These are phyloP conservation scores for Penicillium crustosum DNA, from an alignment of 2,329 filamentous ascomycete genomes.

Conservation along the genomic window DNA sequence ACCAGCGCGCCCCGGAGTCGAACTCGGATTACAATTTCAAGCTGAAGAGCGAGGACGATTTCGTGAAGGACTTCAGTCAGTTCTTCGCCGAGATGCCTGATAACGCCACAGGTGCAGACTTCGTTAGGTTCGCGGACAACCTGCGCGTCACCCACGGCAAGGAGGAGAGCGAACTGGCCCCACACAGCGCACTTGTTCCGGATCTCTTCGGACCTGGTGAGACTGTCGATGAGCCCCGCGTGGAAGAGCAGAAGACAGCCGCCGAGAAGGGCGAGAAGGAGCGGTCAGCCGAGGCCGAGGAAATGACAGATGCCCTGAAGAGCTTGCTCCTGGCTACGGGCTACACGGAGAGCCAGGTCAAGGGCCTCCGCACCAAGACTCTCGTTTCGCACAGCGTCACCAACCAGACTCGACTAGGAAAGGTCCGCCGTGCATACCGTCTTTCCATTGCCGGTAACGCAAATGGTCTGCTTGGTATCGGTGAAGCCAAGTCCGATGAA, in stretches of 20 bases:
- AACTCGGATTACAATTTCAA: conserved; percentile 58
- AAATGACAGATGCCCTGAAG: conserved; percentile 45
- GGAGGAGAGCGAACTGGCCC: conserved; percentile 50
- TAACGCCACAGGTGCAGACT: conserved; percentile 48
- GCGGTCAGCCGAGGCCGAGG: conserved; percentile 30
- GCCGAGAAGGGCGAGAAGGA: conserved; percentile 31
- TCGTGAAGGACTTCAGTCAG: conserved; percentile 57
- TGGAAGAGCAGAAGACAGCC: conserved; percentile 26
- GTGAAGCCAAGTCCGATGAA: conserved; percentile 85
- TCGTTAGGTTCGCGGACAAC: conserved; percentile 46
- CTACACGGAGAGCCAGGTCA: conserved; percentile 50
- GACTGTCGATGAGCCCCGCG: conserved; percentile 32
- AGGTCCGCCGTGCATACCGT: conserved; percentile 74
- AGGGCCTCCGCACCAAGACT: conserved; percentile 63
- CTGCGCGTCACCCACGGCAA: conserved; percentile 53
- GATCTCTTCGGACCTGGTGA: conserved; percentile 51
- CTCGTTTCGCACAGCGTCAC: conserved; percentile 72
- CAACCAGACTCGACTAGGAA: conserved; percentile 96
- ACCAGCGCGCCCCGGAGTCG: conserved; percentile 51
- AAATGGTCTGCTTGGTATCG: conserved; percentile 81
- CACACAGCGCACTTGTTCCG: conserved; percentile 52
- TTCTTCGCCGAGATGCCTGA: conserved; percentile 51
- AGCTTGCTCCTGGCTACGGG: conserved; percentile 59
- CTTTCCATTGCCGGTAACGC: conserved; percentile 83
- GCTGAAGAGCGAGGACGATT: conserved; percentile 63